These are phyloP conservation scores for Termitomyces sp. DNA, from an alignment of 1,284 basidiomycete species.

Conservation along the genomic window DNA sequence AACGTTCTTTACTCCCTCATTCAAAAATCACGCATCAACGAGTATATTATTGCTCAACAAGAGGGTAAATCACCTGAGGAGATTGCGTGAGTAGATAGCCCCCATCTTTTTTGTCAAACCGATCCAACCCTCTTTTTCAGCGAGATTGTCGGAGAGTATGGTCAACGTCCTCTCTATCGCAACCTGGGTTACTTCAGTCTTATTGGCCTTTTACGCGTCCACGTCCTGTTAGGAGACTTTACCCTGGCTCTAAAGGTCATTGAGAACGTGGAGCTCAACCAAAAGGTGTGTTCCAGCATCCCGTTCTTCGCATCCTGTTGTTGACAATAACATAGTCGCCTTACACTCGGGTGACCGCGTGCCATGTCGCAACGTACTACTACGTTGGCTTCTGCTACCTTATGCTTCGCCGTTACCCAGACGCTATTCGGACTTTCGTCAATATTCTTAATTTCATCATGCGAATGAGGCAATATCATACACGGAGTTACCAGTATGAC, in stretches of 20 bases:
- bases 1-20: constrained; percentile 98
- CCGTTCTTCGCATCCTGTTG: not conserved
- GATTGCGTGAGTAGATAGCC: constrained; percentile 58
- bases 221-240: constrained; percentile 94
- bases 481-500: constrained; percentile 93
- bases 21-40: constrained; percentile 94
- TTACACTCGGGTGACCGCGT: constrained; percentile 88
- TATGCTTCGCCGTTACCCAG: constrained; percentile 90
- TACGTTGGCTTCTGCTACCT: constrained; percentile 97
- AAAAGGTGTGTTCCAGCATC: constrained; percentile 50
- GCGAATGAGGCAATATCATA: constrained; percentile 93
- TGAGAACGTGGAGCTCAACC: constrained; percentile 87
- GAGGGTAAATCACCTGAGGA: constrained; percentile 80
- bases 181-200: constrained; percentile 98
- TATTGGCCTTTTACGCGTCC: constrained; percentile 92
- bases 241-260: constrained; percentile 93
- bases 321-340: constrained; percentile 49
- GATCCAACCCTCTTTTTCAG: constrained; percentile 33
- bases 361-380: constrained; percentile 93
- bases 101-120: not conserved
- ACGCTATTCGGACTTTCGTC: constrained; percentile 91
- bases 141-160: constrained; percentile 89
- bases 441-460: constrained; percentile 92
- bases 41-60: constrained; percentile 82
- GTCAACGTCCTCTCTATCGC: constrained; percentile 84